Evolutionary conservation across 2,329 filamentous ascomycete genomes (phyloP), one percentile per base, ranked within the genome.

Genomic region (Colletotrichum sp.): DNA sequence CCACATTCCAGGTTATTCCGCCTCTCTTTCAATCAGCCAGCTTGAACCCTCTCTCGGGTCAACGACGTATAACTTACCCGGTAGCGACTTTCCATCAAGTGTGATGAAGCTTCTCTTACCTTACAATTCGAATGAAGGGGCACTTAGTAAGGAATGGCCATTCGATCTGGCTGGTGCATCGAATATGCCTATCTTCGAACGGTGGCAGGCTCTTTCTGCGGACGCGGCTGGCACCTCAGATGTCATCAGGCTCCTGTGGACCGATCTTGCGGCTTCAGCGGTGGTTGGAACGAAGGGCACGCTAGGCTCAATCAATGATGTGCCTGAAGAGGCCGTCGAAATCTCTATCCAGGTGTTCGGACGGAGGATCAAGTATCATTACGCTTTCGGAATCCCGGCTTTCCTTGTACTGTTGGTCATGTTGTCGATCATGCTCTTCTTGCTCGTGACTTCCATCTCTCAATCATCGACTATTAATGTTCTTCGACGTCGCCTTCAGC

Each of bases 201-300:
- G 82, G 60, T 88, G 87, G 87, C 83, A 86, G 74, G 74, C 83
- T 4, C 79, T 86, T 2, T 83, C 83, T 2, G 36, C 63, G 1
- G 80, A 78, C 1, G 74, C 83, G 0, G 71, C 71, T 0, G 79
- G 77, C 0, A 82, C 83, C 2, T 80, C 81, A 0, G 78, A 80
- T 13, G 87, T 88, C 10, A 78, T 87, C 13, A 86, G 88, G 76
- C 79, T 87, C 1, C 82, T 88, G 7, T 88, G 85, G 84, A 88
- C 87, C 0, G 87, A 89, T 71, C 71, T 86, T 8, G 82, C 84
- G 2, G 83, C 87, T 1, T 86, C 85, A n/a, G 80, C 84, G 3
- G 83, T 88, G 0, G 81, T 87, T 0, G 86, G 87, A 6, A 87
- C 85, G 3, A 83, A 78, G 52, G 77, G 79, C 0, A 71, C 78